Evolutionary conservation across 2,329 filamentous ascomycete genomes (phyloP).

Genomic region (Trichoderma gracile): DNA sequence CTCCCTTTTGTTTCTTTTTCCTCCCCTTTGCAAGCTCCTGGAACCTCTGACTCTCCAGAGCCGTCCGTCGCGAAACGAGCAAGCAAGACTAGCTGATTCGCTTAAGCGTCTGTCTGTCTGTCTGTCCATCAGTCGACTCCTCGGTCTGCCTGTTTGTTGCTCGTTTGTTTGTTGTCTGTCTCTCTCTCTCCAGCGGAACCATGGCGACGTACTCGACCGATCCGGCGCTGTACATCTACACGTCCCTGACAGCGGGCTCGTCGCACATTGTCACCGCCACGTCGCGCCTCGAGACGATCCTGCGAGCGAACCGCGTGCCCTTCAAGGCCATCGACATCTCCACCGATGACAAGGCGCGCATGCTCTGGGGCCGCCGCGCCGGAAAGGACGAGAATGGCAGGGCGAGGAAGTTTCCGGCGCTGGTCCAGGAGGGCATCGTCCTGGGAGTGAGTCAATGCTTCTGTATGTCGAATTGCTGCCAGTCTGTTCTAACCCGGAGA

Average conservation of each 20-base stretch:
- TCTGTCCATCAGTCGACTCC: not conserved
- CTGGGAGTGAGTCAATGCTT: conserved; percentile 64
- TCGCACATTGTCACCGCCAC: conserved; percentile 96
- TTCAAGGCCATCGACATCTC: conserved; percentile 92
- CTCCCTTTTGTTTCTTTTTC: not conserved
- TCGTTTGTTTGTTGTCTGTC: no score
- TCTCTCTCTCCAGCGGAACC: conserved; percentile 18
- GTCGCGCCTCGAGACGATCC: conserved; percentile 91
- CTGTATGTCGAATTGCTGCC: not conserved
- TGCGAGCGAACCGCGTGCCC: conserved; percentile 90
- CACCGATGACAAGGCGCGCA: conserved; percentile 83
- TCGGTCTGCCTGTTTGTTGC: no score
- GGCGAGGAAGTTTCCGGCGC: conserved; percentile 75
- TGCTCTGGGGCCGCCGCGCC: conserved; percentile 82
- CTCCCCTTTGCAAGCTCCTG: no score
- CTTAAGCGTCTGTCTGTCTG: not conserved
- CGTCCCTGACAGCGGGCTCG: conserved; percentile 90
- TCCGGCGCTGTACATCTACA: conserved; percentile 87
- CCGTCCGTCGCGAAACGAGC: no score
- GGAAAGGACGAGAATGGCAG: conserved; percentile 67
- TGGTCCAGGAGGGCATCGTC: conserved; percentile 85
- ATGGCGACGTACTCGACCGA: conserved; percentile 57
- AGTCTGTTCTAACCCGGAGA: not conserved
- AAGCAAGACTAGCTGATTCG: no score
- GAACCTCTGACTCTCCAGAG: no score